These are phyloP conservation scores for Wilhelminamyces savonicus DNA, from an alignment of 805 yeast species.

Conservation along the genomic window DNA sequence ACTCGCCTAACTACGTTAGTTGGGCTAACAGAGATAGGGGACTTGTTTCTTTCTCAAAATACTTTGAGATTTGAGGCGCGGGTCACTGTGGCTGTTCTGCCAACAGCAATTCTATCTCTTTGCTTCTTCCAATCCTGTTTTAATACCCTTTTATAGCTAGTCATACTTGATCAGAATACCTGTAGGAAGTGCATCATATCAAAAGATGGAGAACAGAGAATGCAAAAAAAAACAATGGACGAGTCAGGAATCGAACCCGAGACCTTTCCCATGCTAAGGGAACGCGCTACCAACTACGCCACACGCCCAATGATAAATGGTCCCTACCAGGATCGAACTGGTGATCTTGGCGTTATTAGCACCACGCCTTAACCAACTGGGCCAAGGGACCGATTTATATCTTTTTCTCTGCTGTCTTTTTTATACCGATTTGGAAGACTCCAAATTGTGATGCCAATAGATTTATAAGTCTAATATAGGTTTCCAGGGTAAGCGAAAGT, in stretches of 20 bases:
- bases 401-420: too few relatives aligned
- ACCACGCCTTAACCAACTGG: conserved; percentile 51
- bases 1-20: conserved; percentile 57
- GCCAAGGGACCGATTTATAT: conserved; percentile 54
- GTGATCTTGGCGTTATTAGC: conserved; percentile 62
- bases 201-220: too few relatives aligned
- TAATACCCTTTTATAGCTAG: too few relatives aligned
- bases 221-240: conserved; percentile 49
- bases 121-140: too few relatives aligned
- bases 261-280: conserved; percentile 78
- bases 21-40: conserved; percentile 68
- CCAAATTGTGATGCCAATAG: too few relatives aligned
- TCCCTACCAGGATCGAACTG: conserved; percentile 88
- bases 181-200: too few relatives aligned
- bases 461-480: too few relatives aligned
- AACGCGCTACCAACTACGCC: conserved; percentile 83
- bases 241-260: conserved; percentile 75
- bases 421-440: too few relatives aligned
- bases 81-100: too few relatives aligned
- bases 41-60: conserved; percentile 51
- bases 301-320: conserved; percentile 73
- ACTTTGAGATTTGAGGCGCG: conserved; percentile 36
- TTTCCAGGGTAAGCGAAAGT: too few relatives aligned
- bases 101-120: too few relatives aligned
- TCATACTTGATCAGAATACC: too few relatives aligned